Base-by-base conservation (phyloP, 2,329 filamentous ascomycete species). In the Pseudomassariella vexata region DNA sequence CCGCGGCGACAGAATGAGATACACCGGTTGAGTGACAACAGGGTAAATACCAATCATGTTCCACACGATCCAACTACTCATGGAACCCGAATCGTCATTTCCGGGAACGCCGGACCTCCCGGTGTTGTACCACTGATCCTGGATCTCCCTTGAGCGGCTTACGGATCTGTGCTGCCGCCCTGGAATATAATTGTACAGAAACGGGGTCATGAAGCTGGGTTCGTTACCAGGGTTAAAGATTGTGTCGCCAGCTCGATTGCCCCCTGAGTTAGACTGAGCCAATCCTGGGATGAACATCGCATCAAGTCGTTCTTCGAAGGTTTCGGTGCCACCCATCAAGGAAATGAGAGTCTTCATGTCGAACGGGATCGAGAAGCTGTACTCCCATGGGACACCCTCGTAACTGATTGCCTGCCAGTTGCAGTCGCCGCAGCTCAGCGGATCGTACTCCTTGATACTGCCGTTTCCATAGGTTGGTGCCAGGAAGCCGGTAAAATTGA, bases 51-150 rank as follows among this genome's bases (percentile, higher is more conserved):
- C 68, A 17, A 74, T 58, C 63, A 73, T 70, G 35, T 68, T 65
- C 64, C 73, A 76, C 14, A 73, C 49, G 4, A 73, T 52, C 62
- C 68, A 74, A n/a, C 64, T 68, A 42, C 75, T 71, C 68, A 79
- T 73, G 1, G 72, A 66, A 3, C 74, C 74, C 1, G 70, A 70
- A 43, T 79, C 74, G 23, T 65, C 67, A 42, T 78, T 77, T 0
- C 74, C 74, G 0, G 73, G 73, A 4, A 78, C 59, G 1, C 73
- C 74, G 7, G 46, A 50, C 2, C 53, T 49, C 0, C 63, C 65
- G 5, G 59, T 53, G 40, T 62, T 60, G 52, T 73, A 76, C 45
- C 62, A 70, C 12, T 56, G 44, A 28, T 68, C 64, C 9, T 68
- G 65, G 19, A 76, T 59, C 16, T 56, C 47, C 22, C 69, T 62